Evolutionary conservation across 2,329 filamentous ascomycete species (phyloP).

Genomic region (Colletotrichum viniferum): DNA sequence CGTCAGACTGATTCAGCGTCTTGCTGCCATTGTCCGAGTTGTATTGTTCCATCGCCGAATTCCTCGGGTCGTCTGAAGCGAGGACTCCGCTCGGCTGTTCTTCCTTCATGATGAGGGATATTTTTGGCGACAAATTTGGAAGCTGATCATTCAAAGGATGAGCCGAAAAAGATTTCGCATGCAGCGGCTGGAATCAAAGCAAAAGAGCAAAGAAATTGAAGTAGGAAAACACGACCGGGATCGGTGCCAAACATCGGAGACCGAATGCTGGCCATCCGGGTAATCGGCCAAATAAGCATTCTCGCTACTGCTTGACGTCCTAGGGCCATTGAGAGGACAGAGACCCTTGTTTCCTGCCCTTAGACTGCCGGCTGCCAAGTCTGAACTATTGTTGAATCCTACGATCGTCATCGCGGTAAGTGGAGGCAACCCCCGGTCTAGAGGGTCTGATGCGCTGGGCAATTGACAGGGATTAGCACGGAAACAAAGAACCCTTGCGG

Average conservation of each 20-base stretch:
- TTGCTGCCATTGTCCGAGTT: conserved; percentile 10
- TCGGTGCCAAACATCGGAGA: conserved; percentile 2
- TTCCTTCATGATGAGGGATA: background rate
- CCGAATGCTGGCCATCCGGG: background rate
- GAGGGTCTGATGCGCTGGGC: background rate
- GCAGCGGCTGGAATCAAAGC: background rate
- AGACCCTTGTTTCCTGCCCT: background rate
- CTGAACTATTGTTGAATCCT: background rate
- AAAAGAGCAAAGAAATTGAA: background rate
- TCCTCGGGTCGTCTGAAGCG: background rate
- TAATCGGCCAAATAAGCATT: background rate
- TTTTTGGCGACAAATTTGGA: background rate
- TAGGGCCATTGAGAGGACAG: background rate
- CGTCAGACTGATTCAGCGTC: conserved; percentile 20
- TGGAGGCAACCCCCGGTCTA: background rate
- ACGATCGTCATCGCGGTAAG: background rate
- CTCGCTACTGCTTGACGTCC: background rate
- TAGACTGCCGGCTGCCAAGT: background rate
- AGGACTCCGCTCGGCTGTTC: background rate
- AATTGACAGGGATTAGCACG: conserved; percentile 1
- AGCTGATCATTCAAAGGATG: background rate
- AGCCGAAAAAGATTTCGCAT: background rate
- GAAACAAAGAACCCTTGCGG: conserved; percentile 7
- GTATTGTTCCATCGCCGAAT: background rate
- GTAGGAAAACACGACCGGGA: background rate